A percentile compares a stretch with the other conserved stretches of the same genome.
phyloP scores from a whole-genome alignment of 2,329 filamentous ascomycete genomes.

The Fusarium algeriense region DNA sequence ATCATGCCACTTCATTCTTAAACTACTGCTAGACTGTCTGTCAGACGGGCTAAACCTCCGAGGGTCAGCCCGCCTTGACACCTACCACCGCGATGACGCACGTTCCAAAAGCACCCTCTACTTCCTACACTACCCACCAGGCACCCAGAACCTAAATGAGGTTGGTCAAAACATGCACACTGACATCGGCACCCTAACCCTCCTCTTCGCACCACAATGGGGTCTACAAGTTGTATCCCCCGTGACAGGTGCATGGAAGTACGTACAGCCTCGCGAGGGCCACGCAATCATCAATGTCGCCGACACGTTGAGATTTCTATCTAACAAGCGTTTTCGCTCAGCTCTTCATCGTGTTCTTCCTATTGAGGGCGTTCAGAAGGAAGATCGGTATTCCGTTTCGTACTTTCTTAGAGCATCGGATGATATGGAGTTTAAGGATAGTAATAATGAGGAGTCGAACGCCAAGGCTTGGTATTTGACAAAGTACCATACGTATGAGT shows the following conservation, averaged over 20 bases:
- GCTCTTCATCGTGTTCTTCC: background rate
- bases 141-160: background rate
- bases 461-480: background rate
- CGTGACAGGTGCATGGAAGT: slow-evolving; percentile 2
- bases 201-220: slow-evolving; percentile 27
- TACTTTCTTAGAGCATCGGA: background rate
- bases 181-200: slow-evolving; percentile 15
- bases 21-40: slow-evolving; percentile 13
- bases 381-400: background rate
- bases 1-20: slow-evolving; percentile 17
- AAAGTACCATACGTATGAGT: background rate
- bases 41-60: slow-evolving; percentile 6
- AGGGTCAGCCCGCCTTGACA: background rate
- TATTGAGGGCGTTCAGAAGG: background rate
- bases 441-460: background rate
- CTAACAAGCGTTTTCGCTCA: slow-evolving; percentile 1
- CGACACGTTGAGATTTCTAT: slow-evolving; percentile 23
- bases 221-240: slow-evolving; percentile 23
- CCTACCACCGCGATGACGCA: slow-evolving; percentile 10
- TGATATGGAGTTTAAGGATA: background rate
- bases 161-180: slow-evolving; percentile 33
- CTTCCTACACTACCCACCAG: slow-evolving; percentile 20
- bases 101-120: slow-evolving; percentile 28
- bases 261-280: background rate
- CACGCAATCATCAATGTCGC: slow-evolving; percentile 14